phyloP scores from a whole-genome alignment of 1,284 basidiomycete genomes.

The Meira nashicola region DNA sequence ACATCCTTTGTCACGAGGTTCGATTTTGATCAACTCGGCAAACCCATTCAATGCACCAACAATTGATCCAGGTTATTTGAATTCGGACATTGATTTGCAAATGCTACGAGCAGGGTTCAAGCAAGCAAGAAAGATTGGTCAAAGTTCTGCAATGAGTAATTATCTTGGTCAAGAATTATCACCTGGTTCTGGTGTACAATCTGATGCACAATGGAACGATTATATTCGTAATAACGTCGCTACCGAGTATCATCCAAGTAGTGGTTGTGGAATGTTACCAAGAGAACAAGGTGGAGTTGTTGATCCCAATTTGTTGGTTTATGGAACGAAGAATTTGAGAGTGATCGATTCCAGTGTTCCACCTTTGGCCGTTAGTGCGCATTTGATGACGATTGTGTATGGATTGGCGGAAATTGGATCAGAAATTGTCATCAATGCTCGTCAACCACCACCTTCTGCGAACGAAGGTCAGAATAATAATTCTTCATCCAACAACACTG shows the following conservation, averaged over 20 bases:
- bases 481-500: neutral
- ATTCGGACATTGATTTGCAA: slow-evolving; percentile 37
- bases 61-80: slow-evolving; percentile 65
- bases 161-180: slow-evolving; percentile 19
- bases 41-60: slow-evolving; percentile 60
- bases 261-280: slow-evolving; percentile 40
- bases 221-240: slow-evolving; percentile 56
- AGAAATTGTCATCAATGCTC: slow-evolving; percentile 21
- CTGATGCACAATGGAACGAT: slow-evolving; percentile 57
- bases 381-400: slow-evolving; percentile 63
- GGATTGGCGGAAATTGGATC: slow-evolving; percentile 55
- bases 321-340: slow-evolving; percentile 37
- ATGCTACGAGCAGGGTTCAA: slow-evolving; percentile 34
- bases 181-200: slow-evolving; percentile 31
- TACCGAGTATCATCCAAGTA: slow-evolving; percentile 59
- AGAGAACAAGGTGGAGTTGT: slow-evolving; percentile 43
- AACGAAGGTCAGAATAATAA: neutral
- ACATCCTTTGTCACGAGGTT: slow-evolving; percentile 36
- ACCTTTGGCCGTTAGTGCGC: slow-evolving; percentile 50
- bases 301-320: slow-evolving; percentile 31
- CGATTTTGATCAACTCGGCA: slow-evolving; percentile 48
- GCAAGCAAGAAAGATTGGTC: slow-evolving; percentile 57
- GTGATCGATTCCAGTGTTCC: slow-evolving; percentile 38
- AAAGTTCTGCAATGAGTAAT: slow-evolving; percentile 19
- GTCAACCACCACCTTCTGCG: neutral